phyloP scores from a whole-genome alignment of 78 protist genomes.

The Dictyostelium purpureum region DNA sequence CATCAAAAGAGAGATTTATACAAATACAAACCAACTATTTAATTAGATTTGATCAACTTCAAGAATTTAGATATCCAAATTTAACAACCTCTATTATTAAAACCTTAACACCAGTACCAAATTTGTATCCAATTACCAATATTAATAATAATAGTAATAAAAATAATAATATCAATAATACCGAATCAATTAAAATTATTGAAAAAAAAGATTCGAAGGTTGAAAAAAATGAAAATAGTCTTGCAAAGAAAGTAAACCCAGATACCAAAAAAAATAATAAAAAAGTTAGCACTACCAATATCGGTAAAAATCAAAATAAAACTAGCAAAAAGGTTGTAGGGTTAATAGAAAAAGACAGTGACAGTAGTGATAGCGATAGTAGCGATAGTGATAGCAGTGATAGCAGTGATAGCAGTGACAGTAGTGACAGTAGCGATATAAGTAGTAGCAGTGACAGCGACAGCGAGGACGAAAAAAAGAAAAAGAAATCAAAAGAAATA shows the following conservation, averaged over 20 bases:
- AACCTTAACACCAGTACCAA: constrained; percentile 5
- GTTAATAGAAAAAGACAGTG: not conserved
- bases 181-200: not conserved
- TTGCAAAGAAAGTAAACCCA: not conserved
- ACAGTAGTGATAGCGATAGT: not conserved
- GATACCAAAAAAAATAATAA: not conserved
- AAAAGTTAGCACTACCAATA: not conserved
- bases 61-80: not conserved
- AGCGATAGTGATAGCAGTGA: not conserved
- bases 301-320: not conserved
- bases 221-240: no score
- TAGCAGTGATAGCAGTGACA: not conserved
- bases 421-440: not conserved
- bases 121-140: not conserved
- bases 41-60: not conserved
- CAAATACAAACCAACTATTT: not conserved
- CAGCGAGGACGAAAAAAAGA: not conserved
- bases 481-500: not conserved
- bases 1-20: not conserved
- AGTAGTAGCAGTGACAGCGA: not conserved
- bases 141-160: not conserved
- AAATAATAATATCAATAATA: no score
- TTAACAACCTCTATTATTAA: not conserved
- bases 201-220: no score
- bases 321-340: not conserved